Evolutionary conservation across 2,329 filamentous ascomycete species (phyloP).

Genomic region (Claviceps capensis): DNA sequence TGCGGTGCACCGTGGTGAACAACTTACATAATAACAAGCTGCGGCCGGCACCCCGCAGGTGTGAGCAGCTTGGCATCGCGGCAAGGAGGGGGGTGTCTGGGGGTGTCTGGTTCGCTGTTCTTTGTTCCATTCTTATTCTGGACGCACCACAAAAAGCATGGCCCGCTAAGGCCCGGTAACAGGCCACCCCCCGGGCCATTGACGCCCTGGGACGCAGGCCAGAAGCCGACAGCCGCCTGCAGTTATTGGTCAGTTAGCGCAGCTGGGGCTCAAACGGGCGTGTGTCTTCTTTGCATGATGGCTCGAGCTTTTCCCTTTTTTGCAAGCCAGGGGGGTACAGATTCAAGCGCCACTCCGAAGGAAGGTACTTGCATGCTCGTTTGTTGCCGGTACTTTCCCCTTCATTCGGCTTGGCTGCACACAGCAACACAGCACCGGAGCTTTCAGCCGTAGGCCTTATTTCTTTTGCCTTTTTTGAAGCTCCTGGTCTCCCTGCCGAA

Average conservation of each 20-base stretch:
- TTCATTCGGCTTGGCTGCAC: too few relatives aligned
- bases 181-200: neutral
- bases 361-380: neutral
- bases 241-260: slow-evolving; percentile 1
- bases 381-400: neutral
- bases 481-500: neutral
- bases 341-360: neutral
- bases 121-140: neutral
- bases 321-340: neutral
- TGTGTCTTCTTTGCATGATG: slow-evolving; percentile 4
- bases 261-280: slow-evolving; percentile 1
- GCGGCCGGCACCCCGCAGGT: neutral
- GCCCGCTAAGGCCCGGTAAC: slow-evolving; percentile 1
- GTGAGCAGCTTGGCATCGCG: neutral
- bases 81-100: neutral
- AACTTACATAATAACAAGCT: neutral
- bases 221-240: neutral
- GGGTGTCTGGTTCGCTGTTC: too few relatives aligned
- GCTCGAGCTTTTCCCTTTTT: neutral
- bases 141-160: neutral
- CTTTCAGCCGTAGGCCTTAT: neutral
- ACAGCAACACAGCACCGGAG: neutral
- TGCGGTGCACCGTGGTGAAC: too few relatives aligned
- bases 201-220: neutral
- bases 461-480: neutral